phyloP scores from a whole-genome alignment of 257 asterid genomes.

The Galeopsis tetrahit region DNA sequence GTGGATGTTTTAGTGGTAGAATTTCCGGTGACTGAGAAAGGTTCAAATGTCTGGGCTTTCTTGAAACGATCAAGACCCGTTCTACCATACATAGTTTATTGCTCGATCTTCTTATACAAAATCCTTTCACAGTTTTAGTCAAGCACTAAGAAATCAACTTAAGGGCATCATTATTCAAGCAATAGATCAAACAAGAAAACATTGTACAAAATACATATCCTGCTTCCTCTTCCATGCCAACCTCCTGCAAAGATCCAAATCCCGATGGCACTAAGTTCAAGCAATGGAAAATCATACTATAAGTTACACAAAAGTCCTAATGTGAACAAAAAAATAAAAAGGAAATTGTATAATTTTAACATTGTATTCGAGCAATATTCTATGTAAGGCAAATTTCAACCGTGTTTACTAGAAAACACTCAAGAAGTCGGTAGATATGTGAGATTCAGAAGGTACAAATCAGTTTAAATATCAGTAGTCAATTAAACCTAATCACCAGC shows the following conservation, averaged over 20 bases:
- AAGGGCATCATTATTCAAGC: conserved; percentile 21
- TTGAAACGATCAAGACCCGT: conserved; percentile 91
- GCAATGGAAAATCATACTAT: conserved; percentile 20
- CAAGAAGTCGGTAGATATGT: not conserved
- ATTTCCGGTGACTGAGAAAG: conserved; percentile 68
- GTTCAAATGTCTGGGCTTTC: conserved; percentile 87
- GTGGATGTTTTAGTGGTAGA: conserved; percentile 47
- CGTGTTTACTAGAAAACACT: not conserved
- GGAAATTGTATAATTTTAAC: not conserved
- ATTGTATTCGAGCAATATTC: conserved; percentile 10
- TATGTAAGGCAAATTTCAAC: conserved; percentile 17
- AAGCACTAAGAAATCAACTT: conserved; percentile 26
- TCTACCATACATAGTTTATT: conserved; percentile 79
- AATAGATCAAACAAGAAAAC: conserved; percentile 26
- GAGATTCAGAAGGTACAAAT: conserved; percentile 9
- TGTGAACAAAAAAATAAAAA: conserved; percentile 17
- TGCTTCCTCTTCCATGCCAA: conserved; percentile 33
- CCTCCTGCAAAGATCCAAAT: conserved; percentile 32
- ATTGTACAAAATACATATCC: conserved; percentile 12
- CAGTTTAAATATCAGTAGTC: conserved; percentile 18
- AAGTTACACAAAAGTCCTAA: conserved; percentile 12
- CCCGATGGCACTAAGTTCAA: conserved; percentile 26
- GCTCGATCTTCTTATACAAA: conserved; percentile 29
- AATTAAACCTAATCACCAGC: not conserved
- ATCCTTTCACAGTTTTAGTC: conserved; percentile 22